These are phyloP conservation scores for Phylloporus sp. DNA, from an alignment of 768 basidiomycete species.

Conservation along the genomic window DNA sequence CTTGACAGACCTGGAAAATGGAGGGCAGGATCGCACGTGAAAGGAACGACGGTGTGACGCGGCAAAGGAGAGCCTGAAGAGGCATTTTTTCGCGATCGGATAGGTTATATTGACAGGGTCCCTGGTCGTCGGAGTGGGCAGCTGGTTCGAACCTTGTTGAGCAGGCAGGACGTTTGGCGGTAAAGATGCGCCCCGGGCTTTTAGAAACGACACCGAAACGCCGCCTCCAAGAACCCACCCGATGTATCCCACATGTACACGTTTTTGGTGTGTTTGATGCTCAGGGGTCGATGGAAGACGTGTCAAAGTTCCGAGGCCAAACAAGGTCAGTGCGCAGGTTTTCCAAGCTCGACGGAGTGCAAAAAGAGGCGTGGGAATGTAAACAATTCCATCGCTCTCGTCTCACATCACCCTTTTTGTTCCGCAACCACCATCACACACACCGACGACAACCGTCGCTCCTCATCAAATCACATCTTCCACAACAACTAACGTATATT, in stretches of 20 bases:
- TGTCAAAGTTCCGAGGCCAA: constrained; percentile 18
- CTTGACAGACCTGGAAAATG: background rate
- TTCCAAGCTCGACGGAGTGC: constrained; percentile 22
- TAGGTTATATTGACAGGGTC: background rate
- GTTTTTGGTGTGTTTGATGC: background rate
- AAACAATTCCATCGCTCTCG: constrained; percentile 13
- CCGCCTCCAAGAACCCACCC: background rate
- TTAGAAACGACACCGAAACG: background rate
- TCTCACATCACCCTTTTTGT: constrained; percentile 15
- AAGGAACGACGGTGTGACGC: background rate
- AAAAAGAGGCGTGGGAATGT: constrained; percentile 31
- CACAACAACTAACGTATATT: background rate
- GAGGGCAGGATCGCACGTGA: background rate
- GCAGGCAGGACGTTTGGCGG: background rate
- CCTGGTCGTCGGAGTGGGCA: too few relatives aligned
- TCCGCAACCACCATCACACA: constrained; percentile 30
- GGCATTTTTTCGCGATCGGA: constrained; percentile 1
- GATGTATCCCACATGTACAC: background rate
- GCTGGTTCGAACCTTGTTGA: background rate
- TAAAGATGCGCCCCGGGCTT: background rate
- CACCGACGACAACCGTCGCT: constrained; percentile 3
- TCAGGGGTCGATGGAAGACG: background rate
- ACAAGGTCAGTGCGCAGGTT: constrained; percentile 28
- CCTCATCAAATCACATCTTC: constrained; percentile 9
- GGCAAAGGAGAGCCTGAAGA: background rate